phyloP scores from a whole-genome alignment of 2,329 filamentous ascomycete species.

The Aaosphaeria arxii region DNA sequence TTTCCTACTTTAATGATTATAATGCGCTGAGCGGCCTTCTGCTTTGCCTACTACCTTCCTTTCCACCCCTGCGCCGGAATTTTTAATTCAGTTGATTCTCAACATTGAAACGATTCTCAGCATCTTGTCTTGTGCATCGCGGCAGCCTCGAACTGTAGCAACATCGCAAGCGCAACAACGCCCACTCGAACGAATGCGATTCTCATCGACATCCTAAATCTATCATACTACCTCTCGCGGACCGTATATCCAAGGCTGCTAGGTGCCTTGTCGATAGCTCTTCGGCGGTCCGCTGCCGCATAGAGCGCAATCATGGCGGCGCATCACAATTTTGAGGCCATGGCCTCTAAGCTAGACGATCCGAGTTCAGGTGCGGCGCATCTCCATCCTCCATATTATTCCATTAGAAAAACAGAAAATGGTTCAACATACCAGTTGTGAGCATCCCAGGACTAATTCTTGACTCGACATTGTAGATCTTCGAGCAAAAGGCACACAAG shows the following conservation, averaged over 20 bases:
- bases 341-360: slow-evolving; percentile 48
- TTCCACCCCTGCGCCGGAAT: not conserved
- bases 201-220: not conserved
- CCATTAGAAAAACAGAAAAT: not conserved
- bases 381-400: slow-evolving; percentile 1
- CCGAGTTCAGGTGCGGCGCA: slow-evolving; percentile 31
- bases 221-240: not conserved
- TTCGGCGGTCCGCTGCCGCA: slow-evolving; percentile 23
- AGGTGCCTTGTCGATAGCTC: slow-evolving; percentile 3
- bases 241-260: not conserved
- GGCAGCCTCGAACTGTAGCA: not conserved
- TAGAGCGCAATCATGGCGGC: slow-evolving; percentile 30
- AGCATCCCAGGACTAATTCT: not conserved
- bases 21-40: slow-evolving; percentile 1
- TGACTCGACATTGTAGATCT: slow-evolving; percentile 57
- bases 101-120: not conserved
- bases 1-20: slow-evolving; percentile 4
- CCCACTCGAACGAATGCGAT: not conserved
- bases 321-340: slow-evolving; percentile 45
- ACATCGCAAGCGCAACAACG: not conserved
- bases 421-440: not conserved
- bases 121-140: too few species aligned
- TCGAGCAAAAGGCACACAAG: slow-evolving; percentile 76
- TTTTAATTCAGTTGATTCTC: not conserved
- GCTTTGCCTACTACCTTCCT: slow-evolving; percentile 1